Evolutionary conservation across 176 grass and related monocot species (phyloP), one percentile per base, ranked within the genome.

Genomic region (Zoysia japonica): DNA sequence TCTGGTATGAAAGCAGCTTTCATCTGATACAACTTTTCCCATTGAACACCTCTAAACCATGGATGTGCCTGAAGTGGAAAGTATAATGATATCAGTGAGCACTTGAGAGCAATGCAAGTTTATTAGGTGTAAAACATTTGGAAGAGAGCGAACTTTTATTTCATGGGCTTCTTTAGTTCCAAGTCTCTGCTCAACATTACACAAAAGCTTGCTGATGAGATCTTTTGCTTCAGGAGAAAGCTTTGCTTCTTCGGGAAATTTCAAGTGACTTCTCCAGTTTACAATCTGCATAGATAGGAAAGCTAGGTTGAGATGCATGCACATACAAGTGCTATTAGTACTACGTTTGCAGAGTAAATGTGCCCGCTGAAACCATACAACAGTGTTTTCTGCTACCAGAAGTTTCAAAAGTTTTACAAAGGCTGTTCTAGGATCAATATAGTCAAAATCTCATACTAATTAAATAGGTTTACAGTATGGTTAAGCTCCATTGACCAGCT

Each of bases 1-100:
- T 93, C 93, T 62, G 93, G 93, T 93, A 87, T 93, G 84, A 97
- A 97, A 85, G 93, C 93, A 91, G 93, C 93, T 89, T 93, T 83
- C 93, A 97, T 97, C 88, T 93, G 81, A 84, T 97, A 97, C 54
- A 97, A 68, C 77, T 88, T 88, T 59, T 93, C 88, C 93, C 88
- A 97, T 62, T 86, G 85, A 71, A 87, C 84, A 42, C 90, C 91
- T 91, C 86, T 87, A 83, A 97, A 97, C 93, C 93, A 97, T 83
- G 86, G 75, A 87, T 97, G 93, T 43, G 67, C 91, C 93, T 97
- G 77, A 84, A 78, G 72, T 72, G 3, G 35, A 72, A 72, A 42
- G 76, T 61, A 82, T 19, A 13, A 62, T 68, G 45, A 16, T 74
- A 86, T 73, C 65, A 84, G 57, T 79, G 59, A 61, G 20, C 20